These are phyloP conservation scores for Kokia cookei DNA, from an alignment of 441 rosid genomes.

Conservation along the genomic window DNA sequence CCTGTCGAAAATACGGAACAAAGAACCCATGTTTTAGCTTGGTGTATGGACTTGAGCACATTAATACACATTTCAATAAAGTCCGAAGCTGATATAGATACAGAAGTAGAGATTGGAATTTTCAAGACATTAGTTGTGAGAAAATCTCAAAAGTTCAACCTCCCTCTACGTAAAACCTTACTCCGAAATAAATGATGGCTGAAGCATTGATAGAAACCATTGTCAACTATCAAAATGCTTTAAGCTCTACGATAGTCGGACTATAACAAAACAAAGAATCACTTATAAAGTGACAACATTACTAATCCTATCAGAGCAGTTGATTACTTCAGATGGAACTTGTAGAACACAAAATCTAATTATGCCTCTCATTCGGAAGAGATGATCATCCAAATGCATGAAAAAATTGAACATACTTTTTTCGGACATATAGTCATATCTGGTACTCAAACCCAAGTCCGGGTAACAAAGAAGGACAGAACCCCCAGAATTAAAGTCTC, in stretches of 20 bases:
- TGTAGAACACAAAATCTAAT: not conserved
- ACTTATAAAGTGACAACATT: not conserved
- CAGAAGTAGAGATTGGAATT: not conserved
- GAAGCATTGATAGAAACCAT: not conserved
- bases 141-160: not conserved
- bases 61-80: not conserved
- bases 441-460: not conserved
- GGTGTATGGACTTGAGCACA: not conserved
- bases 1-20: slow-evolving; percentile 27
- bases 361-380: not conserved
- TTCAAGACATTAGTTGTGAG: not conserved
- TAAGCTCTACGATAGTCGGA: not conserved
- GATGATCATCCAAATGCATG: not conserved
- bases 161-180: not conserved
- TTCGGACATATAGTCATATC: not conserved
- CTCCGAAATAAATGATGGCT: not conserved
- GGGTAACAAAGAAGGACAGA: not conserved
- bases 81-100: not conserved
- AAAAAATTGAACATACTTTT: not conserved
- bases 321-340: not conserved
- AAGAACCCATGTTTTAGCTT: not conserved
- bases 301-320: not conserved
- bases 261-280: not conserved
- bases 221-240: not conserved
- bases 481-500: not conserved